phyloP scores from a whole-genome alignment of 441 rosid species.

The Flueggea neowawraea region DNA sequence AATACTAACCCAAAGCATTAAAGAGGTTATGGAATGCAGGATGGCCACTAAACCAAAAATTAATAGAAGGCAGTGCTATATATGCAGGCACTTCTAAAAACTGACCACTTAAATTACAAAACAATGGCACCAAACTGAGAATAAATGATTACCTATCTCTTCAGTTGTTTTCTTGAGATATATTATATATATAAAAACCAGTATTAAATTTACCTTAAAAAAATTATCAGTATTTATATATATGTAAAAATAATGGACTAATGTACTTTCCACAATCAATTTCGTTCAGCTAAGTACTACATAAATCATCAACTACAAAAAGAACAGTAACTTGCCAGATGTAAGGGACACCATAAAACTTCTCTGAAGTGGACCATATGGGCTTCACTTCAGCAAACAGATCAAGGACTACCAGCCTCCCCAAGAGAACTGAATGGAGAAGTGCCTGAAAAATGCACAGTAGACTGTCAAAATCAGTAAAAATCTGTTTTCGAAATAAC shows the following conservation, averaged over 20 bases:
- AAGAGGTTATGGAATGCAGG: neutral
- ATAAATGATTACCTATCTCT: neutral
- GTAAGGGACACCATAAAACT: constrained; percentile 69
- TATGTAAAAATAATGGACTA: neutral
- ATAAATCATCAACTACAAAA: constrained; percentile 2
- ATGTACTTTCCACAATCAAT: neutral
- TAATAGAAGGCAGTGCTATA: neutral
- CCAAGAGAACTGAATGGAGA: constrained; percentile 62
- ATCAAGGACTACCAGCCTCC: constrained; percentile 66
- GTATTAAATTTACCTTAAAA: neutral
- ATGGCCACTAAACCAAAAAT: no score
- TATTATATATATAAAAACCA: neutral
- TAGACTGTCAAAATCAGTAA: neutral
- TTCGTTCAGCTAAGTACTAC: neutral
- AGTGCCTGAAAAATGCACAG: constrained; percentile 46
- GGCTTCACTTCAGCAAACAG: constrained; percentile 75
- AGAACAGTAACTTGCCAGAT: constrained; percentile 47
- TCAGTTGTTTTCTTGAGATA: neutral
- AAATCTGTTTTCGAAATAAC: neutral
- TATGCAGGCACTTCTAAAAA: neutral
- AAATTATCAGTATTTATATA: neutral
- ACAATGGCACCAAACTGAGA: neutral
- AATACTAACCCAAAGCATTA: constrained; percentile 25
- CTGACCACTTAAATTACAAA: neutral
- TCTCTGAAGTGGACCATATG: constrained; percentile 57